These are phyloP conservation scores for Nematodospora valgi DNA, from an alignment of 805 yeast genomes.

Conservation along the genomic window DNA sequence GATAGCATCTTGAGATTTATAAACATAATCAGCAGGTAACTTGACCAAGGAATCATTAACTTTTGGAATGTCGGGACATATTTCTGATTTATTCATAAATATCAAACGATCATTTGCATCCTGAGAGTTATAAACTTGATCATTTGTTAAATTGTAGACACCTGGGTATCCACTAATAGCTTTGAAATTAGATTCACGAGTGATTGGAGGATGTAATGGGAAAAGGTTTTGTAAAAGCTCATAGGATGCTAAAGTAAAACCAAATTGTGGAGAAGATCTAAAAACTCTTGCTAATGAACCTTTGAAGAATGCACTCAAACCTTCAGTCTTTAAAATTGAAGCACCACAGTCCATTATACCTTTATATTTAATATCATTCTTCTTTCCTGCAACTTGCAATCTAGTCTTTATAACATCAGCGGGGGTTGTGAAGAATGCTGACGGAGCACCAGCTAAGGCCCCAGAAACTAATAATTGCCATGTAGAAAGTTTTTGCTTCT, in stretches of 20 bases:
- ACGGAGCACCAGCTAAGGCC: constrained; percentile 96
- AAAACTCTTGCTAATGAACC: constrained; percentile 95
- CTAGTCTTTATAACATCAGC: constrained; percentile 96
- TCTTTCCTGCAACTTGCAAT: constrained; percentile 76
- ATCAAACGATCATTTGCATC: constrained; percentile 29
- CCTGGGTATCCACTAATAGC: constrained; percentile 45
- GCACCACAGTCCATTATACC: constrained; percentile 77
- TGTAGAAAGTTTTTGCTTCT: constrained; percentile 60
- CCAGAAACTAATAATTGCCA: constrained; percentile 87
- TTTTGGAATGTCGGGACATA: constrained; percentile 12
- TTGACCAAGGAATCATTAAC: constrained; percentile 39
- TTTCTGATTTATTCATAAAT: constrained; percentile 26
- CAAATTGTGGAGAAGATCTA: constrained; percentile 96
- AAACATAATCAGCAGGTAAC: constrained; percentile 44
- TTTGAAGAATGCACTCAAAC: constrained; percentile 82
- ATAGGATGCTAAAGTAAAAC: constrained; percentile 96
- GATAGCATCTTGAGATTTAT: constrained; percentile 58
- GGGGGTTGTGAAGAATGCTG: constrained; percentile 95
- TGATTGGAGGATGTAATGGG: constrained; percentile 59
- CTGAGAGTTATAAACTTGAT: constrained; percentile 42
- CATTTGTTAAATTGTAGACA: constrained; percentile 42
- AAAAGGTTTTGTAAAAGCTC: constrained; percentile 79
- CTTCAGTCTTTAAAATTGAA: constrained; percentile 78
- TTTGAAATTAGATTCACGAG: constrained; percentile 42
- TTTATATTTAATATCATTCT: constrained; percentile 71